Percentiles rank a stretch among this genome's conserved stretches.
phyloP scores from a whole-genome alignment of 2,329 filamentous ascomycete genomes.

The Xenosphaeropsis pyriputrescens region DNA sequence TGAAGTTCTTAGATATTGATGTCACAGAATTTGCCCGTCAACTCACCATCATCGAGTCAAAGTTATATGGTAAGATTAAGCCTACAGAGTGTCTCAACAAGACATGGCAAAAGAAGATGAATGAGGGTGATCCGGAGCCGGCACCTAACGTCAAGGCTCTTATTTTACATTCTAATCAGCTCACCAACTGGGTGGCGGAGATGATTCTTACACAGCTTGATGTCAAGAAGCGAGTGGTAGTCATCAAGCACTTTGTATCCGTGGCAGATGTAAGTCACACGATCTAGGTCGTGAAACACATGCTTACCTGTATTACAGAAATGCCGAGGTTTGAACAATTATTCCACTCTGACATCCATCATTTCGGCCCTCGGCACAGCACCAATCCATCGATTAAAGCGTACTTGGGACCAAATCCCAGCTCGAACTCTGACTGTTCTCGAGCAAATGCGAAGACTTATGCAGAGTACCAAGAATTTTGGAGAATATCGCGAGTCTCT shows the following conservation, averaged over 20 bases:
- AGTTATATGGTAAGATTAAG: constrained; percentile 89
- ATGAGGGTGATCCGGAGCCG: constrained; percentile 66
- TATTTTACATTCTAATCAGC: constrained; percentile 94
- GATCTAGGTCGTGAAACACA: constrained; percentile 4
- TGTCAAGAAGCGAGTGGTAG: constrained; percentile 88
- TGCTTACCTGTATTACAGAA: constrained; percentile 43
- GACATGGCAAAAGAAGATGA: constrained; percentile 95
- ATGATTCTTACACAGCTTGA: constrained; percentile 95
- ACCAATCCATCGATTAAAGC: constrained; percentile 81
- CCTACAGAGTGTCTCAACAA: constrained; percentile 95
- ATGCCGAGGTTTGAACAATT: constrained; percentile 90
- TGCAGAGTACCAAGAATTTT: constrained; percentile 98
- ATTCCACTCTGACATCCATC: constrained; percentile 92
- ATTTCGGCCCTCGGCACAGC: constrained; percentile 92
- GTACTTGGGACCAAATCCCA: constrained; percentile 90
- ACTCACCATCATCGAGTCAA: constrained; percentile 91
- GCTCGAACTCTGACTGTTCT: constrained; percentile 66
- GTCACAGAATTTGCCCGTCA: constrained; percentile 93
- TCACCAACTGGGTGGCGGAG: constrained; percentile 98
- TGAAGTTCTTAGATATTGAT: constrained; percentile 97
- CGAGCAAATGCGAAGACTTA: constrained; percentile 84
- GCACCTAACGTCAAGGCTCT: constrained; percentile 91
- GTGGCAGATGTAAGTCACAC: constrained; percentile 73
- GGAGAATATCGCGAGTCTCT: constrained; percentile 88
- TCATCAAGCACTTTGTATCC: constrained; percentile 96